phyloP scores from a whole-genome alignment of 306 rosid species.

The Echinosophora koreensis region DNA sequence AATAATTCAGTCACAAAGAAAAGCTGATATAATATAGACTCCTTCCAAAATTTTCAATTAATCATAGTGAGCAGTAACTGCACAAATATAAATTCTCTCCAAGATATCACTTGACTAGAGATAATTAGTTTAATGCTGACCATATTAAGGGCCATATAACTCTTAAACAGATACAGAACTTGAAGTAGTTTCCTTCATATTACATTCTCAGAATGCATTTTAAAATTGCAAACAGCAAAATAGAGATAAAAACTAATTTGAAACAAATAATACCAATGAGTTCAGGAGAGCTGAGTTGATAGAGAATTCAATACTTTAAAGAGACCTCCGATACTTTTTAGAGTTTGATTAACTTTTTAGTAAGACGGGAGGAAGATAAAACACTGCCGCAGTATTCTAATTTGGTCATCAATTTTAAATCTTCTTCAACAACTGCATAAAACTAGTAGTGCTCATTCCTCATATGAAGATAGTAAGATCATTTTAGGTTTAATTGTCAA shows the following conservation, averaged over 20 bases:
- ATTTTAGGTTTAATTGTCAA: constrained; percentile 9
- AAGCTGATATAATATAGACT: constrained; percentile 34
- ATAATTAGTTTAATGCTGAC: background rate
- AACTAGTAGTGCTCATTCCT: constrained; percentile 15
- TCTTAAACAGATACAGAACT: background rate
- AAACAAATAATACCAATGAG: constrained; percentile 23
- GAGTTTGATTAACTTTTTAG: constrained; percentile 31
- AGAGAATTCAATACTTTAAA: constrained; percentile 28
- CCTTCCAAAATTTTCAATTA: constrained; percentile 24
- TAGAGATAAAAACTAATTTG: background rate
- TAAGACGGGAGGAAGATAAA: constrained; percentile 22
- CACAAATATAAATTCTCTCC: constrained; percentile 14
- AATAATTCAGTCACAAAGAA: constrained; percentile 18
- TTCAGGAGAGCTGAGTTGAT: constrained; percentile 17
- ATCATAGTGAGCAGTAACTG: background rate
- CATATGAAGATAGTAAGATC: constrained; percentile 2
- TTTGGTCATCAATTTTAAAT: constrained; percentile 6
- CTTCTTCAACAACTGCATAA: constrained; percentile 26
- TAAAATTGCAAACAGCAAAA: constrained; percentile 17
- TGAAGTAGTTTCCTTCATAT: constrained; percentile 19
- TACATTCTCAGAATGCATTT: constrained; percentile 36
- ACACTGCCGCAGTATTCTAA: constrained; percentile 16
- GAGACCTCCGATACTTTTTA: background rate
- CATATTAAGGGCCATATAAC: constrained; percentile 28
- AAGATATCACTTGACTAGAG: background rate